Base-by-base conservation (phyloP, 805 yeast species). In the Yueomyces sinensis region DNA sequence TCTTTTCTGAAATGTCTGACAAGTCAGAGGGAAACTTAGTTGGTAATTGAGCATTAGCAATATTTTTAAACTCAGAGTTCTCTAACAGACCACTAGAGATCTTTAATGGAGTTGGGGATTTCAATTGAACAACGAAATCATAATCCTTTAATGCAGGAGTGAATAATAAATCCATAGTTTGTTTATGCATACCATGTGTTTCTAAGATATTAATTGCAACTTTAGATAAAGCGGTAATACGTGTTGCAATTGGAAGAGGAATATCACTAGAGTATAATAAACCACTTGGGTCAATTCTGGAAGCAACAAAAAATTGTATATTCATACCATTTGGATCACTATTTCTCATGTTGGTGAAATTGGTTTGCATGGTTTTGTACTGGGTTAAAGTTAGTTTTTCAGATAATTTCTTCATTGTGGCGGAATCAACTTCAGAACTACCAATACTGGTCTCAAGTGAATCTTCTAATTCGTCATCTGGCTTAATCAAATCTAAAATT, bases 271-370 rank as follows among this genome's bases (percentile, higher is more conserved):
- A 73, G 89, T 95, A 91, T 39, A 83, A 53, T 32, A 74, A 74
- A 31, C 97, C 97, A 11, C 89, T 72, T n/a, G 76, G 73, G 50
- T 91, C 97, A 40, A 74, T 78, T 49, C 75, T 78, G 1, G 94
- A 72, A 1, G 80, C 94, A 41, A 89, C 74, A 46, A 84, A 84
- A 52, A 78, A 73, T 44, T 91, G 95, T 4, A 81, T 68, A 43
- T 72, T 77, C 36, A 80, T 55, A 17, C 91, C 83, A 27, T 76
- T 71, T 20, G 97, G 96, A 60, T 89, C 97, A 33, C 64, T 68
- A 38, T 72, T 70, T 39, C 96, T 70, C 34, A 82, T 62, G 39
- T 68, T 68, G n/a, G 63, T 68, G 50, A 84, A 87, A 38, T 77
- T 73, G 13, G 69, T 60, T 41, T 70, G 72, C 42, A 83, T 71